Base-by-base conservation (phyloP, 2,329 filamentous ascomycete species). In the Rutstroemia sydowiana region DNA sequence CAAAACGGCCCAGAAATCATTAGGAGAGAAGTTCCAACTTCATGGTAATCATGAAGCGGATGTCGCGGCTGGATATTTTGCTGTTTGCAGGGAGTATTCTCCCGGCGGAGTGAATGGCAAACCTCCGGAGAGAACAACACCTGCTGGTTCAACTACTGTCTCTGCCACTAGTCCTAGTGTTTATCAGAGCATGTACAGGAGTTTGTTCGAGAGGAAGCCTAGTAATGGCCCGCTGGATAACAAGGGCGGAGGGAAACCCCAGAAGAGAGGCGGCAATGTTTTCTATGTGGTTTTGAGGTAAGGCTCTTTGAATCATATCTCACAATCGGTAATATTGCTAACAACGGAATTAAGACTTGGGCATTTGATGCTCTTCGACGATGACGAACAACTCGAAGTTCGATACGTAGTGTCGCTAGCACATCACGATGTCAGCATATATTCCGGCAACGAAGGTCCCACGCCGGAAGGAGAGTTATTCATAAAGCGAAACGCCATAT, bases 181-280 rank as follows among this genome's bases (percentile, higher is more conserved):
- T 34, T 97, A 97, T 69, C 93, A 97, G 76, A 87, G 87, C 68
- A 96, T 98, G 89, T 98, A 98, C 71, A 78, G 90, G 66, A 95
- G 87, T 68, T 85, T 98, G 56, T 97, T 98, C 66, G 90, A 95
- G 62, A 81, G 92, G 63, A 91, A 85, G 63, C 61, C 81, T 74
- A 60, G 46, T 18, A 59, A 61, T 31, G 63, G 59, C 41, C 65
- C 63, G 58, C 56, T 66, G 36, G 65, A 67, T 43, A 66, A 62
- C 41, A 66, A 65, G 54, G 59, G 61, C 28, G 58, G 36, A 48
- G 63, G 59, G n/a, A 63, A 59, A 39, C 57, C 63, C 39, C 63
- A 68, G 50, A 82, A 75, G 66, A 78, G 75, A 60, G 86, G 87
- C 2, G 84, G 88, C 49, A 96, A 96, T 67, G 86, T 95, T 52